Base-by-base conservation (phyloP, 129 eudicot species). In the Silybum marianum region DNA sequence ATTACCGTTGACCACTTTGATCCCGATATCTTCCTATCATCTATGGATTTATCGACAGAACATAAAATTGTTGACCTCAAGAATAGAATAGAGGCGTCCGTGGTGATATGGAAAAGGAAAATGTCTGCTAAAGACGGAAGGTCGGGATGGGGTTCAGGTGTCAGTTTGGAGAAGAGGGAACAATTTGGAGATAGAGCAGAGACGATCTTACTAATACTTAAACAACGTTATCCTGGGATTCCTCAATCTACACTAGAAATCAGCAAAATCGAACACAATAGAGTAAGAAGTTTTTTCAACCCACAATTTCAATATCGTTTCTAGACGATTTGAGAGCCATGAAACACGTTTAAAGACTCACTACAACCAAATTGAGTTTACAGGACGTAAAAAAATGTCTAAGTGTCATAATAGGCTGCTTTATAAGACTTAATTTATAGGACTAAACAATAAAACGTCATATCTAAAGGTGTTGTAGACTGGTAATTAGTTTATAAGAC, bases 61-160 rank as follows among this genome's bases (percentile, higher is more conserved):
- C 98, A 90, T 69, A 96, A 96, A 62, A 96, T 96, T 39, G 84
- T 93, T 28, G 99, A 96, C 78, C 97, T 96, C 22, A 96, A 93
- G 86, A 96, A 91, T 54, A 93, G 90, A 82, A 91, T 96, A 21
- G 99, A 96, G 89, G 99, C 99, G 5, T 96, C 99, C 9, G 89
- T 90, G 26, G 93, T 91, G 77, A 96, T 93, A 42, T 93, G 99
- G 99, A 93, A 85, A 83, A 79, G 97, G 71, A 96, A 96, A 87
- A 90, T 96, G 97, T 73, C 80, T 28, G 89, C 93, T 67, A 96
- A 96, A 86, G 97, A 96, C 77, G 89, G 84, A 69, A 90, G 93
- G 81, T 93, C 99, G 10, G 78, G 93, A 7, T 93, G 99, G 99
- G 84, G 98, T 88, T 91, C 98, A 1, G 87, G 83, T 21, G 97